A percentile compares a stretch with the other conserved stretches of the same genome.
These are phyloP conservation scores for Akanthomyces lecanii DNA, from an alignment of 2,329 filamentous ascomycete species.

Conservation along the genomic window DNA sequence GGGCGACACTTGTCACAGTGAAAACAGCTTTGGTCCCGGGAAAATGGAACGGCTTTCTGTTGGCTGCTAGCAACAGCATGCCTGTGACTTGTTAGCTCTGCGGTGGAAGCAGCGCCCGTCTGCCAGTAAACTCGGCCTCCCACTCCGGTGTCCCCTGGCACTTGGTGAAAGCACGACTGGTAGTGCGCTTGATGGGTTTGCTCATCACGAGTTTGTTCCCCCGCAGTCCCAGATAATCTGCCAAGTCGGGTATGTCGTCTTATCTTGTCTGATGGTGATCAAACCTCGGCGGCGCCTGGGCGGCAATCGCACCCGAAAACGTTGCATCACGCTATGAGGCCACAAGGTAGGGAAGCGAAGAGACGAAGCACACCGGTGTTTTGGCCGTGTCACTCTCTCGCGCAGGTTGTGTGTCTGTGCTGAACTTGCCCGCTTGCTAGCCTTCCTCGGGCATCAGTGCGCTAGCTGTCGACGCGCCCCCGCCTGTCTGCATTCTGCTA, in stretches of 20 bases:
- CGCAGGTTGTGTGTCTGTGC: neutral
- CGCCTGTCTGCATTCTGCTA: neutral
- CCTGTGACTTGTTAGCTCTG: neutral
- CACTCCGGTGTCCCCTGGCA: too few species aligned
- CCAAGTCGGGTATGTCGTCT: neutral
- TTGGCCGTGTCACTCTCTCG: too few species aligned
- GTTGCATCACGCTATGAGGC: slow-evolving; percentile 7
- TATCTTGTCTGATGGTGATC: neutral
- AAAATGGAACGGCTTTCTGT: slow-evolving; percentile 6
- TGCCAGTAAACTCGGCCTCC: too few species aligned
- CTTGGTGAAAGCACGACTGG: too few species aligned
- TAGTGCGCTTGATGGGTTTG: too few species aligned
- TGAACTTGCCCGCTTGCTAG: neutral
- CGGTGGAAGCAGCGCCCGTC: neutral
- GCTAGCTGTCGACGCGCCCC: slow-evolving; percentile 8
- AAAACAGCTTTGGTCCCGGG: neutral
- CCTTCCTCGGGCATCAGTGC: neutral
- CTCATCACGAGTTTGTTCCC: too few species aligned
- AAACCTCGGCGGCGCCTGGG: neutral
- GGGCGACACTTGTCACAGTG: neutral
- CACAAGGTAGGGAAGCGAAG: neutral
- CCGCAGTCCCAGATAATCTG: too few species aligned
- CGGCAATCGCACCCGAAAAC: slow-evolving; percentile 5
- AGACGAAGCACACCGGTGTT: neutral
- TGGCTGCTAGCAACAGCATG: neutral